Evolutionary conservation across 2,329 filamentous ascomycete species (phyloP), one percentile per base, ranked within the genome.

Genomic region (Malbranchea cinnamomea): DNA sequence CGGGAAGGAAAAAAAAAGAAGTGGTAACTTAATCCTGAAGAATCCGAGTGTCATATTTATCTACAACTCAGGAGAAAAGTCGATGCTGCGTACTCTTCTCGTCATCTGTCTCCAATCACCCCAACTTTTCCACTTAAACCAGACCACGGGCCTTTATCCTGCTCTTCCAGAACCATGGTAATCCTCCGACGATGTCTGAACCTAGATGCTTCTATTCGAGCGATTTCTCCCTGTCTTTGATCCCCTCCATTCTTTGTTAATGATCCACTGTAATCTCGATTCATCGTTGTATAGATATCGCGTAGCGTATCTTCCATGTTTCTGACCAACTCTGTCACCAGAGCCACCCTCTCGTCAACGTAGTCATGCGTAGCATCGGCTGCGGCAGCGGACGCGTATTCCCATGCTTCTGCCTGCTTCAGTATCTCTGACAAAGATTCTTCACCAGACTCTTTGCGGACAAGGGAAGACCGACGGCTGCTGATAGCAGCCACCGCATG

Each of bases 341-440:
- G 33, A 14, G 33, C 38, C 6, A 53, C 31, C 26, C 49, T 49
- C 32, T 49, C 40, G 25, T 55, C 47, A 8, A 56, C 44, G 34
- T 47, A 50, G 4, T 52, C 49, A 18, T 43, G 43, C 16, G 49
- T 49, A 19, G 37, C 41, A 7, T 42, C 37, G 17, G 40, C 37
- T 3, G 54, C 54, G 3, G 50, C 52, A 3, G 46, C 36, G 4
- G 52, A 53, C 9, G 54, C 54, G 41, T 56, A 57, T 6, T 50
- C 46, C 54, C 54, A 58, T 21, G 53, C 53, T 38, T 56, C 46
- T 10, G 54, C 54, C 25, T 50, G 41, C 14, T 25, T 32, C 13
- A 55, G 37, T 11, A 56, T 33, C 26, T 53, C 51, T 18, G 55
- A 51, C 0, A 40, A 27, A n/a, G 41, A 39, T 8, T 23, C 36